Percentiles rank a stretch among this genome's conserved stretches.
Conservation (phyloP, 2,329 filamentous ascomycete genomes). For the Pseudogymnoascus destructans region DNA sequence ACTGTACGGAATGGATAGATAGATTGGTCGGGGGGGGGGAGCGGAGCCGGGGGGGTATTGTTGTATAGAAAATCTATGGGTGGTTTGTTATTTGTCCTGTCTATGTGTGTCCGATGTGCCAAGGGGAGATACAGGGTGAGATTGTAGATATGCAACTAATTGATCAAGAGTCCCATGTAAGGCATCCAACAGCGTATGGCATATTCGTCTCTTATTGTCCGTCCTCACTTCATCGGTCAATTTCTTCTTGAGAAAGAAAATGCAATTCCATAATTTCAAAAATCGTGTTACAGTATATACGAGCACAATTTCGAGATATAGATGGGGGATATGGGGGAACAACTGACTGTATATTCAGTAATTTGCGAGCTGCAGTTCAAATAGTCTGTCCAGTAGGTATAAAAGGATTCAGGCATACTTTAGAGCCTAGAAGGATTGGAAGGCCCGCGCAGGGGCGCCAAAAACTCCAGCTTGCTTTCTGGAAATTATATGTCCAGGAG, state of each 20-base stretch:
- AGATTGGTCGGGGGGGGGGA: neutral
- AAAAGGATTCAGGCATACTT: neutral
- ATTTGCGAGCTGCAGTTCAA: neutral
- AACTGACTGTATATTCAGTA: neutral
- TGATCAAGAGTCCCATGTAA: neutral
- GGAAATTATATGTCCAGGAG: neutral
- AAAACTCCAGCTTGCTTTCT: neutral
- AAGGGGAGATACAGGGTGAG: neutral
- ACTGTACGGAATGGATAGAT: neutral
- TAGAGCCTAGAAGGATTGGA: too few relatives aligned
- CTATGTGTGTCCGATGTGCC: neutral
- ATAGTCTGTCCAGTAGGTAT: neutral
- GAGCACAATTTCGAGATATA: neutral
- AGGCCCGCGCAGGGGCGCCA: too few relatives aligned
- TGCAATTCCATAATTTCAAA: neutral
- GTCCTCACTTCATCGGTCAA: neutral
- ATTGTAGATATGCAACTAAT: neutral
- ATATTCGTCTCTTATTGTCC: neutral
- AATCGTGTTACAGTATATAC: neutral
- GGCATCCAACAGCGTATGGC: neutral
- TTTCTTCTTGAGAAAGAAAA: neutral
- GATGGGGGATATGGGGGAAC: neutral
- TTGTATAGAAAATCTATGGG: constrained; percentile 9
- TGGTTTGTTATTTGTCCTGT: neutral
- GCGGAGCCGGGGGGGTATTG: neutral